Evolutionary conservation across 2,329 filamentous ascomycete species (phyloP), one percentile per base, ranked within the genome.

Genomic region (Hymenoscyphus salicellus): DNA sequence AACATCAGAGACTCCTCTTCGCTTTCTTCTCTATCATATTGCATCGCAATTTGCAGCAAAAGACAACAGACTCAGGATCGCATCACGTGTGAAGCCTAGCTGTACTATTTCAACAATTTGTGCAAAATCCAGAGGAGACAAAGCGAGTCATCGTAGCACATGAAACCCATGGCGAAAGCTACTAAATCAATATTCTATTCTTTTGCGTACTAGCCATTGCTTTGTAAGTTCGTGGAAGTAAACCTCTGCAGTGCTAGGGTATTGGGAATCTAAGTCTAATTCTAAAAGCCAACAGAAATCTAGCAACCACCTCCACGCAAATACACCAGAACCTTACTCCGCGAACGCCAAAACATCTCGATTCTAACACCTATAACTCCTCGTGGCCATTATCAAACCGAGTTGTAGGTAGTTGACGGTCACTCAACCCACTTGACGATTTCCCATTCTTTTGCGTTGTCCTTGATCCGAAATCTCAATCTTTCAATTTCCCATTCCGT

Each of bases 401-500:
- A 52, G 36, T 38, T 17, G 36, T 30, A 43, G 6, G 20, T 56
- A 26, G 28, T 56, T 28, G 20, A 23, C 30, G 52, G 60, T 68
- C 60, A 73, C 58, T 79, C 77, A 58, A 76, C 75, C 88, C 88
- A 91, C 49, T 84, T 79, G 46, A 78, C 78, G 68, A 92, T 82
- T 60, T 84, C 80, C 87, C 90, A 95, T 55, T 79, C 82, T 68
- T 81, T 76, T 43, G 84, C 85, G 20, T 84, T 84, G 72, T 94
- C 87, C 28, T 82, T 81, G 67, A 97, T 84, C 41, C 86, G 84
- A 72, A 96, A 79, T 64, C 84, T 85, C 72, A 88, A 83, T 69
- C 90, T 87, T 72, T 90, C 87, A 72, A 93, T 91, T 65, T 81
- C 81, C 84, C 89, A 90, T 82, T 77, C 89, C 77, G 77, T 84